These are phyloP conservation scores for Aspergillus sp. DNA, from an alignment of 2,329 filamentous ascomycete species.

Conservation along the genomic window DNA sequence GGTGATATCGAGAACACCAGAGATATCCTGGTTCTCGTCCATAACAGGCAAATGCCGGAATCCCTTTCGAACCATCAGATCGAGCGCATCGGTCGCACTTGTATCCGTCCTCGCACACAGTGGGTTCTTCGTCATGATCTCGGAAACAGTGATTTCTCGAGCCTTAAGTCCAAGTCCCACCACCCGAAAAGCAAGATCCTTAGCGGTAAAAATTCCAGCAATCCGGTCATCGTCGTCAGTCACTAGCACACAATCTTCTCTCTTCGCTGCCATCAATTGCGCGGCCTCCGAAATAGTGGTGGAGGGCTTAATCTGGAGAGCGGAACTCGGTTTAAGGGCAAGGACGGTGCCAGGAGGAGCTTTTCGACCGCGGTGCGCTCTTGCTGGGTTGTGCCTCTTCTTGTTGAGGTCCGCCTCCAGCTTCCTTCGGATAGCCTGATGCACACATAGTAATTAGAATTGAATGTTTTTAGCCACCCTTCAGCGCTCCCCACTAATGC, in stretches of 20 bases:
- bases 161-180: constrained; percentile 89
- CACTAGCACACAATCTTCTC: constrained; percentile 95
- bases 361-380: constrained; percentile 83
- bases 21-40: constrained; percentile 99
- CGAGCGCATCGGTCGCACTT: constrained; percentile 93
- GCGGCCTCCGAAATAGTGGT: constrained; percentile 95
- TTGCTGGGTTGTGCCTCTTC: constrained; percentile 80
- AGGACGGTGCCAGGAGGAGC: constrained; percentile 95
- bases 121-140: constrained; percentile 99
- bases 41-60: constrained; percentile 98
- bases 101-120: constrained; percentile 96
- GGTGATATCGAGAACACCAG: constrained; percentile 95
- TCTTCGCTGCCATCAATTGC: constrained; percentile 97
- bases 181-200: constrained; percentile 95
- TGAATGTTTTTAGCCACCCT: not conserved
- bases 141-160: constrained; percentile 84
- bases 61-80: constrained; percentile 97
- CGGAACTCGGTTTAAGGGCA: constrained; percentile 89
- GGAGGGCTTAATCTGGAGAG: constrained; percentile 93
- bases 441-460: constrained; percentile 9
- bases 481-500: not conserved
- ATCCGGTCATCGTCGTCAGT: constrained; percentile 98
- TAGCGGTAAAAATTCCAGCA: constrained; percentile 97
- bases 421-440: constrained; percentile 90
- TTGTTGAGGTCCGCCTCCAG: constrained; percentile 97